phyloP scores from a whole-genome alignment of 192 early-diverging fungal species.

The Coemansia nantahalensis region DNA sequence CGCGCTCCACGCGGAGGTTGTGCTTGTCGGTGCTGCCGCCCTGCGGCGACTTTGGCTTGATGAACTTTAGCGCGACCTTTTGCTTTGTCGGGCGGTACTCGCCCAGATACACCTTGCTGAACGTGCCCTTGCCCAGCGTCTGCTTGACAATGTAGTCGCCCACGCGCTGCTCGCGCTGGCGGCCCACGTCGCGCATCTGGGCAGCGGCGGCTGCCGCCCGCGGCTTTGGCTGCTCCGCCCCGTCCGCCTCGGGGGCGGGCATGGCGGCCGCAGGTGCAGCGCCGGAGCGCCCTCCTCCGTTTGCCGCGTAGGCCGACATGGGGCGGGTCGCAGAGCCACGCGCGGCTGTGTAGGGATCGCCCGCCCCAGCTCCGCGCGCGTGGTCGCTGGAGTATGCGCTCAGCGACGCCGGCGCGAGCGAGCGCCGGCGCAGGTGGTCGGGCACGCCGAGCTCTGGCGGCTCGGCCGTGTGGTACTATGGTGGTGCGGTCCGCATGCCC shows the following conservation, averaged over 20 bases:
- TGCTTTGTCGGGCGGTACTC: slow-evolving; percentile 48
- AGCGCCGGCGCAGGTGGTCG: slow-evolving; percentile 43
- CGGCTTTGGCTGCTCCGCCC: slow-evolving; percentile 8
- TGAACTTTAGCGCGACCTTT: slow-evolving; percentile 67
- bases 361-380: slow-evolving; percentile 9
- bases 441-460: slow-evolving; percentile 35
- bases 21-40: slow-evolving; percentile 62
- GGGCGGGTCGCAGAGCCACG: slow-evolving; percentile 28
- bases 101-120: slow-evolving; percentile 53
- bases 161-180: slow-evolving; percentile 35
- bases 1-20: slow-evolving; percentile 76
- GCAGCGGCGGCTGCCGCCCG: slow-evolving; percentile 1
- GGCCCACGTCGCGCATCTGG: slow-evolving; percentile 25
- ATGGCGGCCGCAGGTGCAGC: not conserved
- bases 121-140: slow-evolving; percentile 51
- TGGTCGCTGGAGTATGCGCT: slow-evolving; percentile 27
- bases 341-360: slow-evolving; percentile 32
- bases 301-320: slow-evolving; percentile 18
- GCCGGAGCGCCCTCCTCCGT: slow-evolving; percentile 7
- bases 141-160: slow-evolving; percentile 51
- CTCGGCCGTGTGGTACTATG: slow-evolving; percentile 46
- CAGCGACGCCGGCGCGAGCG: slow-evolving; percentile 34
- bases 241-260: not conserved
- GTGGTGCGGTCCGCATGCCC: not conserved
- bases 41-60: slow-evolving; percentile 54